phyloP scores from a whole-genome alignment of 306 rosid genomes.

The Sechiopsis laciniata region DNA sequence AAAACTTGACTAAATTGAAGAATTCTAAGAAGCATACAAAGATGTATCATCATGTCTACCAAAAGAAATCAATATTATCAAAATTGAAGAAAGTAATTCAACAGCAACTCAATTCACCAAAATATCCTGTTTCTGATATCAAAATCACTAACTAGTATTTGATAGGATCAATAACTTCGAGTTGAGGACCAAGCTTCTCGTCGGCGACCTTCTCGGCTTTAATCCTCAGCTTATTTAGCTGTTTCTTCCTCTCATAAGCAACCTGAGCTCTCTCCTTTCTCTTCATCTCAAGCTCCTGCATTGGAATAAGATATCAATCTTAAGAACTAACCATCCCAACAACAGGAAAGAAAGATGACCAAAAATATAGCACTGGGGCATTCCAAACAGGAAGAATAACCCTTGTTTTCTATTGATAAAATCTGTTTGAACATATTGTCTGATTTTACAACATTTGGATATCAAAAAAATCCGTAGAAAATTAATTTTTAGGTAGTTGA shows the following conservation, averaged over 20 bases:
- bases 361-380: not conserved
- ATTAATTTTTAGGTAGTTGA: too few species aligned
- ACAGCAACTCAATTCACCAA: constrained; percentile 23
- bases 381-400: too few species aligned
- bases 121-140: not conserved
- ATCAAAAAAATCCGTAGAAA: too few species aligned
- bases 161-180: constrained; percentile 56
- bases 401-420: too few species aligned
- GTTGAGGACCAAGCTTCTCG: constrained; percentile 64
- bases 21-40: constrained; percentile 17
- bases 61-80: not conserved
- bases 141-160: constrained; percentile 36
- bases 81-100: constrained; percentile 24
- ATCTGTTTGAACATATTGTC: too few species aligned
- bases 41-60: constrained; percentile 21
- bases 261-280: constrained; percentile 59
- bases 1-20: constrained; percentile 9
- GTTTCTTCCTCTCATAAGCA: constrained; percentile 68
- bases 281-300: constrained; percentile 69
- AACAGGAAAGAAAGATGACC: not conserved
- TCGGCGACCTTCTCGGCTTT: constrained; percentile 63
- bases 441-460: too few species aligned
- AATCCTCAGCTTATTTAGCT: constrained; percentile 51
- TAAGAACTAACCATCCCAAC: not conserved
- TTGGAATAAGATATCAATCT: not conserved